Evolutionary conservation across 2,329 filamentous ascomycete genomes (phyloP).

Genomic region (Capronia epimyces): DNA sequence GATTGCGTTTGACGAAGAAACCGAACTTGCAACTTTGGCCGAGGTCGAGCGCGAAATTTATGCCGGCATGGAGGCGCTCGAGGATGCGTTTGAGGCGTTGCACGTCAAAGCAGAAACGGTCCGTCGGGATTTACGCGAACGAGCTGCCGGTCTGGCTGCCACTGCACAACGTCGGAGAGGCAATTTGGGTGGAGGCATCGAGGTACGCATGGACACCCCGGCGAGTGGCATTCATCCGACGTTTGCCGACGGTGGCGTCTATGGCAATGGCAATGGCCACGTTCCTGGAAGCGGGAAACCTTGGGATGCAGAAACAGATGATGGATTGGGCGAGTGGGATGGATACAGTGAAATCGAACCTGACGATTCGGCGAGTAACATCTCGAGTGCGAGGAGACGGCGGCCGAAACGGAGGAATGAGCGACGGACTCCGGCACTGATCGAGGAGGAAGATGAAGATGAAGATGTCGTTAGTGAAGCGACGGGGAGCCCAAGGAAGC

Average conservation of each 20-base stretch:
- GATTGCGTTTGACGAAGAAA: constrained; percentile 89
- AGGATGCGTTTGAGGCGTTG: constrained; percentile 89
- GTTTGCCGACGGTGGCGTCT: constrained; percentile 9
- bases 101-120: constrained; percentile 79
- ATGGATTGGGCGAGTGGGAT: constrained; percentile 42
- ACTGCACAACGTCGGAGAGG: constrained; percentile 44
- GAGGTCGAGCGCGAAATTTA: constrained; percentile 94
- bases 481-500: constrained; percentile 27
- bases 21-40: constrained; percentile 80
- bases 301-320: constrained; percentile 41
- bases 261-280: no score
- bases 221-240: constrained; percentile 28
- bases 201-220: constrained; percentile 41
- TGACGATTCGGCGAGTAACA: constrained; percentile 48
- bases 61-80: constrained; percentile 84
- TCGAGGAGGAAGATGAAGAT: constrained; percentile 46
- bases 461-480: constrained; percentile 27
- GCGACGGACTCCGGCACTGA: constrained; percentile 44
- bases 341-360: constrained; percentile 41
- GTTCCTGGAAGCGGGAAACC: constrained; percentile 11
- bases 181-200: constrained; percentile 28
- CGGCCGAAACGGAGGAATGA: constrained; percentile 45
- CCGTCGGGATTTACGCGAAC: constrained; percentile 70
- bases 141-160: constrained; percentile 66
- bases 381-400: constrained; percentile 41